Evolutionary conservation across 2,329 filamentous ascomycete species (phyloP).

Genomic region (Talaromyces rugulosus): DNA sequence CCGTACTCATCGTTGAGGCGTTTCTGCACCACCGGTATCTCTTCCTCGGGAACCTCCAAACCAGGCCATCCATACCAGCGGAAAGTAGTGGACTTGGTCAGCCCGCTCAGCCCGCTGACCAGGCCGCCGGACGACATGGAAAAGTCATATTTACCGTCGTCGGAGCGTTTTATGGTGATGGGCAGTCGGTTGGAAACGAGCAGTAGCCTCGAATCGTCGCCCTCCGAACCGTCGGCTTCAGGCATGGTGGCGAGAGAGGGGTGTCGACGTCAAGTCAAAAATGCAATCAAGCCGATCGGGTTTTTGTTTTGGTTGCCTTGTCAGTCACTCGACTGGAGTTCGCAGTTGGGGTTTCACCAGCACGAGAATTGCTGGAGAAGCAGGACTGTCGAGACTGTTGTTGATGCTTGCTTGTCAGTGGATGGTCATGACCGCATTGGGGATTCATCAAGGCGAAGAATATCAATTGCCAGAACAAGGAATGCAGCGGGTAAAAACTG

Average conservation of each 20-base stretch:
- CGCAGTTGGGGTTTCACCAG: background rate
- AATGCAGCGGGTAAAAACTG: conserved; percentile 12
- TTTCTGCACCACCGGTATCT: conserved; percentile 68
- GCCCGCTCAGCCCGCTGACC: conserved; percentile 85
- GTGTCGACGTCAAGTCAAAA: background rate
- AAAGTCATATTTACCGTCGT: conserved; percentile 88
- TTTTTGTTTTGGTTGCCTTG: background rate
- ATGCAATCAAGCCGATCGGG: background rate
- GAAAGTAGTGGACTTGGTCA: conserved; percentile 89
- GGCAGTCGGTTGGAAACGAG: conserved; percentile 92
- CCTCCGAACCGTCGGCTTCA: conserved; percentile 26
- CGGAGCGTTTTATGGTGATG: conserved; percentile 91
- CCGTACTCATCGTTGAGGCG: conserved; percentile 82
- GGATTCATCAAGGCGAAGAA: background rate
- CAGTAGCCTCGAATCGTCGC: conserved; percentile 55
- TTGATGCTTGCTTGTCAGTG: background rate
- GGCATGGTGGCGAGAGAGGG: conserved; percentile 26
- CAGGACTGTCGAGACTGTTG: background rate
- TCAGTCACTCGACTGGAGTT: background rate
- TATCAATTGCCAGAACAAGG: conserved; percentile 6
- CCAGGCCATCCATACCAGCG: conserved; percentile 99
- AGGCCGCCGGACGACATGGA: conserved; percentile 96
- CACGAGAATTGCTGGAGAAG: background rate
- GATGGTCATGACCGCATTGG: background rate
- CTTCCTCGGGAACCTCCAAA: conserved; percentile 80